These are phyloP conservation scores for Xylariales sp. DNA, from an alignment of 2,329 filamentous ascomycete genomes.

Conservation along the genomic window DNA sequence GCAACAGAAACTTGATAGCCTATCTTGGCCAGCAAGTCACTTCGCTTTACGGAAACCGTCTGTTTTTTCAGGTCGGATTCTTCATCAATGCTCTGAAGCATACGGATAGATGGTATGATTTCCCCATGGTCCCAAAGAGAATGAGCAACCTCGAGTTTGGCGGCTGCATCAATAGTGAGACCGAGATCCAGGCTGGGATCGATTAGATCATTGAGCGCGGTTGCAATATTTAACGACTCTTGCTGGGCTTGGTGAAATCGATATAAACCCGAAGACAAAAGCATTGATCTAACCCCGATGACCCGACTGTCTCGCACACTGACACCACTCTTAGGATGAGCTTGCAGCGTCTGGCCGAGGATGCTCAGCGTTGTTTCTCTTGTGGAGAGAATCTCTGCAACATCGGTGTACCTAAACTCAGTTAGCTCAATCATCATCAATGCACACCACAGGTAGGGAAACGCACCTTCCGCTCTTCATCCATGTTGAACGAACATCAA, in stretches of 20 bases:
- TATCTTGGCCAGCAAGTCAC: constrained; percentile 81
- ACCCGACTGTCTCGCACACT: constrained; percentile 61
- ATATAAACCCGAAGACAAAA: constrained; percentile 70
- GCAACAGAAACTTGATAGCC: constrained; percentile 88
- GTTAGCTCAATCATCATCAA: constrained; percentile 14
- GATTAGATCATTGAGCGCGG: constrained; percentile 76
- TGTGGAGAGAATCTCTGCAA: constrained; percentile 76
- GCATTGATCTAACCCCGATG: constrained; percentile 71
- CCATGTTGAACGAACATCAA: constrained; percentile 67
- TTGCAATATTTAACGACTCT: constrained; percentile 81
- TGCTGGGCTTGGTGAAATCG: constrained; percentile 78
- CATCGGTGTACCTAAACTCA: constrained; percentile 62
- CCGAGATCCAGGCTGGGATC: constrained; percentile 64
- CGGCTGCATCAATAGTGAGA: constrained; percentile 70
- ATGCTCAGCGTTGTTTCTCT: constrained; percentile 79
- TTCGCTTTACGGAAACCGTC: constrained; percentile 65
- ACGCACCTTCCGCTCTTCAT: constrained; percentile 76
- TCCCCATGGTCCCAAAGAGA: constrained; percentile 95
- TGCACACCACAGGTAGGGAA: background rate
- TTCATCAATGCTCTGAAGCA: constrained; percentile 71
- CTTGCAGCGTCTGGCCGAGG: constrained; percentile 63
- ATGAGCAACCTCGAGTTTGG: constrained; percentile 79
- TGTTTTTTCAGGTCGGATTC: constrained; percentile 62
- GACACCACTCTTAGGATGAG: constrained; percentile 59
- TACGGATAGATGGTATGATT: constrained; percentile 79